Evolutionary conservation across 2,329 filamentous ascomycete species (phyloP), one percentile per base, ranked within the genome.

Genomic region (Aspergillus arachidicola): DNA sequence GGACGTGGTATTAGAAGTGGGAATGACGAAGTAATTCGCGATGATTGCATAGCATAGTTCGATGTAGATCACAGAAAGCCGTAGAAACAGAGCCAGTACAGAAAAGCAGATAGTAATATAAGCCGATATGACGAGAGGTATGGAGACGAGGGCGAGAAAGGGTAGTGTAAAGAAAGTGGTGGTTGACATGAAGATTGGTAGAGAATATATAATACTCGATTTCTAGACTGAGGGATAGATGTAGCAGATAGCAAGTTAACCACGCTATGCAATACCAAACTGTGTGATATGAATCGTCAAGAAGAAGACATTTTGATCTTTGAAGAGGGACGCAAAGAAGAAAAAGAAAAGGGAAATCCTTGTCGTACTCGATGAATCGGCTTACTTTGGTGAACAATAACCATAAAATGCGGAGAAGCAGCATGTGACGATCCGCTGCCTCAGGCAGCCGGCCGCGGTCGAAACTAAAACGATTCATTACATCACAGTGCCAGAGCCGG

Each of bases 61-160:
- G 64, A 89, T 76, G 71, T 90, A 91, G 61, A 90, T 84, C 58
- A 89, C 72, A 53, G 85, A 78, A 28, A 89, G 84, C 28, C 88
- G 84, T 65, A 89, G 77, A 71, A 86, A 82, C 56, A 91, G 83
- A 41, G 89, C 81, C 43, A 84, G 80, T 66, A 89, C 85, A 45
- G 89, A 87, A 55, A 90, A 68, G 5, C 82, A 83, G 60, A 88
- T 87, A 36, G 89, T 91, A 66, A 90, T 77, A 66, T 83, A 84
- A 58, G 89, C 89, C 60, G 88, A 84, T 57, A 90, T 72, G 68
- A 86, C 83, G 59, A 91, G 82, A 10, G 89, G 89, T 14, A 90
- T 77, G 26, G 87, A 88, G 70, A 89, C 80, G 66, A 89, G 66
- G 71, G 87, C 82, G 67, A 91, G 79, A 70, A 89, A 82, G n/a